phyloP scores from a whole-genome alignment of 148 eudicot genomes.

The Mesembryanthemum crystallinum region DNA sequence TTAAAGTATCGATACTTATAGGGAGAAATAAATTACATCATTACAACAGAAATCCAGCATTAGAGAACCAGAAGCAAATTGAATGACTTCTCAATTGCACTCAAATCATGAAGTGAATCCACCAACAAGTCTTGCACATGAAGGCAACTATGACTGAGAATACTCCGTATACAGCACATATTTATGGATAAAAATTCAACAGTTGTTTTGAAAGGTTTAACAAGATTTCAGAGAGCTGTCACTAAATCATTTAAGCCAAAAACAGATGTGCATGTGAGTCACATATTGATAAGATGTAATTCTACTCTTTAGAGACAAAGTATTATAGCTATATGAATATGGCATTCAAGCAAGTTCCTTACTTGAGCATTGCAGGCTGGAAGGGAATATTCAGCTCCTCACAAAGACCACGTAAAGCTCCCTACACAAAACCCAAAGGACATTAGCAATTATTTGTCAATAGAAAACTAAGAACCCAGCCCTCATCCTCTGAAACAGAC shows the following conservation, averaged over 20 bases:
- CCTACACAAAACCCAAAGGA: conserved; percentile 43
- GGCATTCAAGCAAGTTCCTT: conserved; percentile 16
- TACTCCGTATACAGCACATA: not conserved
- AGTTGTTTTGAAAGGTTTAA: not conserved
- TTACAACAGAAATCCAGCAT: not conserved
- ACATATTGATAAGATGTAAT: not conserved
- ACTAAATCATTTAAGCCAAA: not conserved
- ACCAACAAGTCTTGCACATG: not conserved
- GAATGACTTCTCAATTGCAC: not conserved
- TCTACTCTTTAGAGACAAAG: not conserved
- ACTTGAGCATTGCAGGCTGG: conserved; percentile 90
- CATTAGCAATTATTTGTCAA: conserved; percentile 1
- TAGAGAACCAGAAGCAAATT: not conserved
- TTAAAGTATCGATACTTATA: too few species aligned
- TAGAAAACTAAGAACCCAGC: not conserved
- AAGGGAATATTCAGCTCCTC: conserved; percentile 81
- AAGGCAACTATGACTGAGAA: not conserved
- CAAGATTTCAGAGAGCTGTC: not conserved
- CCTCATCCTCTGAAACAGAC: not conserved
- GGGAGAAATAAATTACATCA: not conserved
- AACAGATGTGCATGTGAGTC: not conserved
- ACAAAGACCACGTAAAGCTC: conserved; percentile 73
- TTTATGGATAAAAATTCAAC: not conserved
- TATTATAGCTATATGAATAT: conserved; percentile 3
- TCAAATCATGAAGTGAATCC: not conserved